phyloP scores from a whole-genome alignment of 306 rosid species.

The Dicorynia guianensis region DNA sequence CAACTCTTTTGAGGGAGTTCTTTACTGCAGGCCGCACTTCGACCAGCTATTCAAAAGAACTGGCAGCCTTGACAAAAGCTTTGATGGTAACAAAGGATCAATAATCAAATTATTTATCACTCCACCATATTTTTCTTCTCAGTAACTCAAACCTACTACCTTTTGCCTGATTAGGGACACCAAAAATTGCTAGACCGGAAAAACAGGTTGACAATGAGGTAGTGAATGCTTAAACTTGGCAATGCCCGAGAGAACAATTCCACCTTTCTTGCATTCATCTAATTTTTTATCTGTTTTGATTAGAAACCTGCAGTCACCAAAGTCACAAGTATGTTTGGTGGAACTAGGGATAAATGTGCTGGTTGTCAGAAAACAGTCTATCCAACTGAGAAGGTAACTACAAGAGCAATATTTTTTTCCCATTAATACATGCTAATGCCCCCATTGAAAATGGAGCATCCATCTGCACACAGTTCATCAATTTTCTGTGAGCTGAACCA shows the following conservation, averaged over 20 bases:
- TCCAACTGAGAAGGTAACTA: constrained; percentile 92
- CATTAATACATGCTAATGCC: background rate
- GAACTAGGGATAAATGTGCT: constrained; percentile 94
- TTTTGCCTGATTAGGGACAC: constrained; percentile 70
- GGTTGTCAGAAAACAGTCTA: constrained; percentile 94
- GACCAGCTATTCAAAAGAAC: constrained; percentile 97
- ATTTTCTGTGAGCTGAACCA: constrained; percentile 1
- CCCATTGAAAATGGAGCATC: background rate
- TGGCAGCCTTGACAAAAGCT: constrained; percentile 98
- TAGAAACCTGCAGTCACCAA: constrained; percentile 82
- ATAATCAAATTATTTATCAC: constrained; percentile 17
- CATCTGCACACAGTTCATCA: constrained; percentile 1
- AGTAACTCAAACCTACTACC: constrained; percentile 24
- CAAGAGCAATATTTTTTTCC: background rate
- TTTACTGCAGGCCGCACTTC: constrained; percentile 94
- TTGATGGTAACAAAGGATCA: constrained; percentile 70
- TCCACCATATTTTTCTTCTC: constrained; percentile 7
- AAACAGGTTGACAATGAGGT: constrained; percentile 74
- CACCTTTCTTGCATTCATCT: constrained; percentile 28
- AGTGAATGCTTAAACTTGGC: constrained; percentile 37
- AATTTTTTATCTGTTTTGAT: constrained; percentile 34
- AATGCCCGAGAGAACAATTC: constrained; percentile 1
- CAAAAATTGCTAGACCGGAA: constrained; percentile 88
- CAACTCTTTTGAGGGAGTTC: constrained; percentile 98
- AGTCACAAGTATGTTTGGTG: constrained; percentile 84